Conservation (phyloP, 305 asterid genomes). For the Vinca major region DNA sequence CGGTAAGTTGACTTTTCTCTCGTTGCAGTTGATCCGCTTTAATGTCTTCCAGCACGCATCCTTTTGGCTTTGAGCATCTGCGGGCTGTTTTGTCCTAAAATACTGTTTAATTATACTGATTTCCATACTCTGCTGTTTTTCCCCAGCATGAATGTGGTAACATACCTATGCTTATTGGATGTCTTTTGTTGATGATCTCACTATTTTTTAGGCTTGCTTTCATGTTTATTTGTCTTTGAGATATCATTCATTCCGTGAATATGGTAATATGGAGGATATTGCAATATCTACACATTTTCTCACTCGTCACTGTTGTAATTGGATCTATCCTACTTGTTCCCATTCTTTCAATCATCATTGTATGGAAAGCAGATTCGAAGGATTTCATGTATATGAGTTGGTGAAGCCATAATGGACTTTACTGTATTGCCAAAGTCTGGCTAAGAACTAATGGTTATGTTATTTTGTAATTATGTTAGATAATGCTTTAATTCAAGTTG, state of each 20-base stretch:
- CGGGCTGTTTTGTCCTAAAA: neutral
- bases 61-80: neutral
- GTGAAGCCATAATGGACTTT: neutral
- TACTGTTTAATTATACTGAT: neutral
- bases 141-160: neutral
- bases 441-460: neutral
- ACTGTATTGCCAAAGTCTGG: neutral
- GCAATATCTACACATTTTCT: neutral
- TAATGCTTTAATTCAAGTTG: conserved; percentile 26
- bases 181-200: neutral
- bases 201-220: neutral
- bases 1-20: conserved; percentile 26
- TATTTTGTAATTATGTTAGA: neutral
- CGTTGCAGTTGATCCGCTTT: neutral
- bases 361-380: neutral
- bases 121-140: neutral
- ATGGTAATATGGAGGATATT: neutral
- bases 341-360: neutral
- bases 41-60: neutral
- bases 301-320: neutral
- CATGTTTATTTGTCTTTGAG: neutral
- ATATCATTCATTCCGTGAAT: neutral
- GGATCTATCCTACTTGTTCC: neutral
- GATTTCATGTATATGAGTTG: neutral
- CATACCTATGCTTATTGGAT: neutral